A percentile compares a stretch with the other conserved stretches of the same genome.
Evolutionary conservation across 129 eudicot species (phyloP).

Genomic region (Smallanthus sonchifolius): DNA sequence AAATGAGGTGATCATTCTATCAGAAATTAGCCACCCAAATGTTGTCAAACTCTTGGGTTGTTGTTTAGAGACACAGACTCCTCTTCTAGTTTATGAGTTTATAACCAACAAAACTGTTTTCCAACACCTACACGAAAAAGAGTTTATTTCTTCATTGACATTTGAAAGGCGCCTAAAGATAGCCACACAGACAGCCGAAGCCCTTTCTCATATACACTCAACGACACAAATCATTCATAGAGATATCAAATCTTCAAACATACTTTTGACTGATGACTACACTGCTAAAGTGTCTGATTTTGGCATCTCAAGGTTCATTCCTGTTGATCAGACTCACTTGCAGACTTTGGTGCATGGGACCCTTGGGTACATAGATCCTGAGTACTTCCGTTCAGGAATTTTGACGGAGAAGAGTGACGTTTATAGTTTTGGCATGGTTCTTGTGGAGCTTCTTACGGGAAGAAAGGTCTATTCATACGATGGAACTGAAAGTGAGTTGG

Average conservation of each 20-base stretch:
- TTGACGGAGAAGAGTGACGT: conserved; percentile 25
- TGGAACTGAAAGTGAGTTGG: conserved; percentile 22
- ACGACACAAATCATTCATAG: conserved; percentile 2
- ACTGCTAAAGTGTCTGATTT: conserved; percentile 29
- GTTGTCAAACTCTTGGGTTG: conserved; percentile 27
- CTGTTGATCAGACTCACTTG: conserved; percentile 19
- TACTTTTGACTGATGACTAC: conserved; percentile 23
- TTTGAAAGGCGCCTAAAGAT: conserved; percentile 9
- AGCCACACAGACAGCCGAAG: conserved; percentile 5
- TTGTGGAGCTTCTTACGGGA: conserved; percentile 34
- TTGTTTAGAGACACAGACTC: conserved; percentile 25
- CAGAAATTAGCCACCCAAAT: conserved; percentile 26
- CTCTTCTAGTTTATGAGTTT: conserved; percentile 26
- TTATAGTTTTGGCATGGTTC: conserved; percentile 35
- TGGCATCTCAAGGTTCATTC: conserved; percentile 25
- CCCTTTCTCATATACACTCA: conserved; percentile 9
- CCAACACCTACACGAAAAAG: conserved; percentile 19
- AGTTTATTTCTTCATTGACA: background rate
- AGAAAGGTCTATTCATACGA: conserved; percentile 21
- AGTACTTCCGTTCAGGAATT: conserved; percentile 27
- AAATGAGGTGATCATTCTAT: conserved; percentile 25
- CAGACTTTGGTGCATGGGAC: conserved; percentile 24
- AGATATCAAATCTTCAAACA: conserved; percentile 18
- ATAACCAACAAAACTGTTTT: conserved; percentile 25
- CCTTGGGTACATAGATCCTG: conserved; percentile 30